Percentiles rank a stretch among this genome's conserved stretches.
phyloP scores from a whole-genome alignment of 2,329 filamentous ascomycete genomes.

The Trichoderma atrobrunneum region DNA sequence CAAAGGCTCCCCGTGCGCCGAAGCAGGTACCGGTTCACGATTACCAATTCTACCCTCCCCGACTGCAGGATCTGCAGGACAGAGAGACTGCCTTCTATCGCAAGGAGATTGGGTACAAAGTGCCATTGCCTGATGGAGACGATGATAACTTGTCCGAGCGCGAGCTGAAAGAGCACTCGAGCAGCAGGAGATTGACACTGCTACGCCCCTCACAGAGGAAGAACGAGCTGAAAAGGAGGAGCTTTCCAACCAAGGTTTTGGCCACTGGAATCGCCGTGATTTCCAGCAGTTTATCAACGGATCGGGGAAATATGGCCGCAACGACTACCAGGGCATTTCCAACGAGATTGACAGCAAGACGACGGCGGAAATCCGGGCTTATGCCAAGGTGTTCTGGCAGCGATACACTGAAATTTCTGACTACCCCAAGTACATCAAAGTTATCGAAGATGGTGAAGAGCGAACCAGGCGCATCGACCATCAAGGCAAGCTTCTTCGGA shows the following conservation, averaged over 20 bases:
- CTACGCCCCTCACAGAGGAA: slow-evolving; percentile 80
- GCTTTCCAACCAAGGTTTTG: slow-evolving; percentile 81
- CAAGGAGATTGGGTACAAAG: slow-evolving; percentile 95
- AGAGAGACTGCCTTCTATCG: slow-evolving; percentile 94
- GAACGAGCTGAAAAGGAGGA: slow-evolving; percentile 83
- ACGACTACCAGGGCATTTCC: slow-evolving; percentile 80
- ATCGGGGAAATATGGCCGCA: slow-evolving; percentile 86
- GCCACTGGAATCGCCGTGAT: slow-evolving; percentile 93
- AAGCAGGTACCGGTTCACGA: slow-evolving; percentile 92
- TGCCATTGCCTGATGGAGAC: slow-evolving; percentile 80
- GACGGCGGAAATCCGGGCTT: slow-evolving; percentile 78
- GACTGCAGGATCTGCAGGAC: slow-evolving; percentile 85
- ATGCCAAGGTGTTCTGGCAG: slow-evolving; percentile 95
- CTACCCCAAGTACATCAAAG: slow-evolving; percentile 81
- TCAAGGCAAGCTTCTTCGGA: slow-evolving; percentile 86
- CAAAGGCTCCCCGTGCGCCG: slow-evolving; percentile 90
- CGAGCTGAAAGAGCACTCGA: slow-evolving; percentile 83
- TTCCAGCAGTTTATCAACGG: slow-evolving; percentile 98
- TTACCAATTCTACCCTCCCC: slow-evolving; percentile 92
- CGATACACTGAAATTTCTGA: slow-evolving; percentile 88
- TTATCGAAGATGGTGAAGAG: slow-evolving; percentile 91
- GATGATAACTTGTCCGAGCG: slow-evolving; percentile 85
- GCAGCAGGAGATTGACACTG: slow-evolving; percentile 90
- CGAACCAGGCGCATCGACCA: slow-evolving; percentile 84
- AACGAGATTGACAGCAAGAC: slow-evolving; percentile 90